Evolutionary conservation across 2,329 filamentous ascomycete genomes (phyloP).

Genomic region (Graphium sp.): DNA sequence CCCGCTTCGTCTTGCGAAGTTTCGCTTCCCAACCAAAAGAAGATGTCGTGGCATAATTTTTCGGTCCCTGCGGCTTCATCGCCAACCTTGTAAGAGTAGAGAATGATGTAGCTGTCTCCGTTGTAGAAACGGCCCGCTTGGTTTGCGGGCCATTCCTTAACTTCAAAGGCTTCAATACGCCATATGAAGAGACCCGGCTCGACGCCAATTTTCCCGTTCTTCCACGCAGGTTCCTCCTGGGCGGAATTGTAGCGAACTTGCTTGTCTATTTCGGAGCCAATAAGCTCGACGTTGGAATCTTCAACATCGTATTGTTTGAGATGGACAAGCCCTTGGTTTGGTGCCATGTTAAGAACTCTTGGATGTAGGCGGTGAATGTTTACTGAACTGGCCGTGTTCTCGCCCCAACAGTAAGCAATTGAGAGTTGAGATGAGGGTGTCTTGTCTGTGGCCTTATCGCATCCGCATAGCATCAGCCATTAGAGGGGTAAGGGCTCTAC

Average conservation of each 20-base stretch:
- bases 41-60: constrained; percentile 44
- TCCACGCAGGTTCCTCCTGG: constrained; percentile 49
- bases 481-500: no score
- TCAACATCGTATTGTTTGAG: constrained; percentile 48
- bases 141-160: constrained; percentile 40
- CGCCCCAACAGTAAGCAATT: no score
- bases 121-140: constrained; percentile 46
- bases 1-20: constrained; percentile 54
- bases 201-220: constrained; percentile 34
- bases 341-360: constrained; percentile 29
- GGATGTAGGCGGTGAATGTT: not conserved
- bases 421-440: no score
- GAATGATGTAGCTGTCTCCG: constrained; percentile 51
- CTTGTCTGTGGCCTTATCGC: no score
- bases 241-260: constrained; percentile 52
- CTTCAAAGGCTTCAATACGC: constrained; percentile 52
- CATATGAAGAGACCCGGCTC: constrained; percentile 40
- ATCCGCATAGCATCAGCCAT: no score
- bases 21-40: constrained; percentile 52
- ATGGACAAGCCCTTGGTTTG: constrained; percentile 44
- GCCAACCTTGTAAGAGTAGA: constrained; percentile 39
- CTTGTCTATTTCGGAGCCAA: constrained; percentile 48
- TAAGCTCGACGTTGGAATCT: constrained; percentile 51
- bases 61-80: constrained; percentile 20
- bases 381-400: no score